These are phyloP conservation scores for Rubia occidens DNA, from an alignment of 305 asterid species.

Conservation along the genomic window DNA sequence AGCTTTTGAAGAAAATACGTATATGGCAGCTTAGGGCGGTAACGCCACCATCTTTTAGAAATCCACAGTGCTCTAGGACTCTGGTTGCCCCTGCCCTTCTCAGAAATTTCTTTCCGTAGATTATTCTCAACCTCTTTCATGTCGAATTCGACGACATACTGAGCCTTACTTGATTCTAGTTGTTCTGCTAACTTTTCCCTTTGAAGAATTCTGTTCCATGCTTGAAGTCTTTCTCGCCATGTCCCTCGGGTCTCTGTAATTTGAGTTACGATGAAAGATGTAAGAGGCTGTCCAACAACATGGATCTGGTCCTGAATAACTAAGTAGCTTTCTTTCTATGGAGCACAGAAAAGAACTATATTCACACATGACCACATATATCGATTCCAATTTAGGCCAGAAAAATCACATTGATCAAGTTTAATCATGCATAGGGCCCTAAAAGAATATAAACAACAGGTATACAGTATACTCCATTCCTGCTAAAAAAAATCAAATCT, in stretches of 20 bases:
- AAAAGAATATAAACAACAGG: neutral
- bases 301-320: neutral
- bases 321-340: neutral
- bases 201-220: slow-evolving; percentile 75
- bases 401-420: neutral
- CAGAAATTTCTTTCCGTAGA: slow-evolving; percentile 75
- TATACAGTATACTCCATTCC: too few relatives aligned
- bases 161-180: slow-evolving; percentile 50
- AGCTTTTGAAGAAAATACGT: slow-evolving; percentile 93
- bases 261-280: slow-evolving; percentile 34
- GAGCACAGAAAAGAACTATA: neutral
- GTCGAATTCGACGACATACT: slow-evolving; percentile 88
- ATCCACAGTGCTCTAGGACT: slow-evolving; percentile 92
- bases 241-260: slow-evolving; percentile 53
- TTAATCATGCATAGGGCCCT: neutral
- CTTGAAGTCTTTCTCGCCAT: slow-evolving; percentile 83
- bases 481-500: too few relatives aligned
- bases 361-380: neutral
- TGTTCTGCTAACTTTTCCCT: slow-evolving; percentile 72
- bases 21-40: slow-evolving; percentile 96
- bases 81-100: slow-evolving; percentile 46
- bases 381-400: neutral
- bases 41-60: slow-evolving; percentile 99
- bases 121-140: slow-evolving; percentile 96
- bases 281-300: slow-evolving; percentile 18